Conservation (phyloP, 1,284 basidiomycete species). For the Xerocomus subilludens region DNA sequence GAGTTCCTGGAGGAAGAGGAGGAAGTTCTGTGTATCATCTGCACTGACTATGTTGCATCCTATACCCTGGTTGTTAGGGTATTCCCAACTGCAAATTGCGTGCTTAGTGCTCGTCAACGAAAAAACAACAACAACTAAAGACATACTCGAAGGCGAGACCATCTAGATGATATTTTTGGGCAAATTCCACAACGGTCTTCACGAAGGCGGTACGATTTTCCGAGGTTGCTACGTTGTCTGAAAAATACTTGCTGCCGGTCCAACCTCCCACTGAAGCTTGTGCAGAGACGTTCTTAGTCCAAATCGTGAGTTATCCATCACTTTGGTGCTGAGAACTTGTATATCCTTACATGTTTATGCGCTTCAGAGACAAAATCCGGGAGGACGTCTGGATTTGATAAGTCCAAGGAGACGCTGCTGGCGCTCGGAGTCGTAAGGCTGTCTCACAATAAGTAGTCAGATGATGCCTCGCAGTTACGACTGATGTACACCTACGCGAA, state of each 20-base stretch:
- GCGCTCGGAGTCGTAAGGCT: slow-evolving; percentile 61
- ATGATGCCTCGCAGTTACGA: not conserved
- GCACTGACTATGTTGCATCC: slow-evolving; percentile 59
- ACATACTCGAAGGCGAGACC: slow-evolving; percentile 47
- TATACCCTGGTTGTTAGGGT: slow-evolving; percentile 61
- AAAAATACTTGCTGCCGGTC: slow-evolving; percentile 78
- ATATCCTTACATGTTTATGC: slow-evolving; percentile 56
- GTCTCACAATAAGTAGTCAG: slow-evolving; percentile 6
- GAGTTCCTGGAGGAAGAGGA: slow-evolving; percentile 63
- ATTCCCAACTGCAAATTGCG: slow-evolving; percentile 59
- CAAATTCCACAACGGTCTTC: slow-evolving; percentile 70
- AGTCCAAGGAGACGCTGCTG: slow-evolving; percentile 56
- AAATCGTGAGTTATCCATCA: slow-evolving; percentile 10
- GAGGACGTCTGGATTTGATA: slow-evolving; percentile 56
- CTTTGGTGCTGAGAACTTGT: not conserved
- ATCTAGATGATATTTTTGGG: slow-evolving; percentile 60
- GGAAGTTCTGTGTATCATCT: slow-evolving; percentile 59
- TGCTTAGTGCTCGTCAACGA: slow-evolving; percentile 17
- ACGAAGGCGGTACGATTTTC: slow-evolving; percentile 74
- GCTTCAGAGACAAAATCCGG: slow-evolving; percentile 65
- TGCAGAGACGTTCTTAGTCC: slow-evolving; percentile 68
- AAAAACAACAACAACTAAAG: not conserved
- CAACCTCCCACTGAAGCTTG: slow-evolving; percentile 85
- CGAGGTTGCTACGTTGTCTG: slow-evolving; percentile 69
- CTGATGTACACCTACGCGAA: slow-evolving; percentile 46